Evolutionary conservation across 352 stramenopile species (phyloP).

Genomic region (Phytophthora fragariae): DNA sequence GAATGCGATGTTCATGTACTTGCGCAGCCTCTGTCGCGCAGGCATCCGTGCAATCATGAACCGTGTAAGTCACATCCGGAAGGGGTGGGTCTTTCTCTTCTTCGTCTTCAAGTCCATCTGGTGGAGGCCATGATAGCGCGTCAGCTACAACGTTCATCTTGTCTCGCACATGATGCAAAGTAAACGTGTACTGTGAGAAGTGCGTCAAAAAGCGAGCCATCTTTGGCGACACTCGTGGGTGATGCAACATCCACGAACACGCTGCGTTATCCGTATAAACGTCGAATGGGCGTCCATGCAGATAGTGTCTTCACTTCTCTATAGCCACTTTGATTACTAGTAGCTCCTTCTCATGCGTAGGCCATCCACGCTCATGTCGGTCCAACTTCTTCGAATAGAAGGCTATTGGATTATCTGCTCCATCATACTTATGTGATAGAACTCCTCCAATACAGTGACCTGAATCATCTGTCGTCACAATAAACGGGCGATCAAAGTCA

Average conservation of each 20-base stretch:
- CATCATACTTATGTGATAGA: slow-evolving; percentile 12
- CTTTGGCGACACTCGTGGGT: slow-evolving; percentile 16
- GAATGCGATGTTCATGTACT: not conserved
- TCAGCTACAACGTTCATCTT: slow-evolving; percentile 12
- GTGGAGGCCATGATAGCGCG: slow-evolving; percentile 5
- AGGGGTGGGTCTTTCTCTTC: slow-evolving; percentile 5
- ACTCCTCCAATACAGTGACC: slow-evolving; percentile 15
- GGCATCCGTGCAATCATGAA: slow-evolving; percentile 4
- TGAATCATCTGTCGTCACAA: slow-evolving; percentile 47
- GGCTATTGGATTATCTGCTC: slow-evolving; percentile 25
- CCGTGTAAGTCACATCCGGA: not conserved
- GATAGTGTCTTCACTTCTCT: slow-evolving; percentile 21
- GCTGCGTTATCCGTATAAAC: slow-evolving; percentile 8
- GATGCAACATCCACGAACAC: slow-evolving; percentile 20
- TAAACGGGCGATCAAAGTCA: slow-evolving; percentile 32
- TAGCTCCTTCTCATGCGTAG: slow-evolving; percentile 25
- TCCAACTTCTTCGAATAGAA: slow-evolving; percentile 19
- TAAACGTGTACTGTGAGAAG: slow-evolving; percentile 18
- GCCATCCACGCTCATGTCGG: slow-evolving; percentile 16
- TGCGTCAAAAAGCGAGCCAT: slow-evolving; percentile 18
- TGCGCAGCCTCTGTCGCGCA: not conserved
- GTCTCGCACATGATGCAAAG: slow-evolving; percentile 18
- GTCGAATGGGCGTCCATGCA: slow-evolving; percentile 18
- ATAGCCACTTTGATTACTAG: slow-evolving; percentile 17
- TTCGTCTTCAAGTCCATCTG: not conserved